Evolutionary conservation across 495 filamentous ascomycete species (phyloP).

Genomic region (Aspergillus steynii): DNA sequence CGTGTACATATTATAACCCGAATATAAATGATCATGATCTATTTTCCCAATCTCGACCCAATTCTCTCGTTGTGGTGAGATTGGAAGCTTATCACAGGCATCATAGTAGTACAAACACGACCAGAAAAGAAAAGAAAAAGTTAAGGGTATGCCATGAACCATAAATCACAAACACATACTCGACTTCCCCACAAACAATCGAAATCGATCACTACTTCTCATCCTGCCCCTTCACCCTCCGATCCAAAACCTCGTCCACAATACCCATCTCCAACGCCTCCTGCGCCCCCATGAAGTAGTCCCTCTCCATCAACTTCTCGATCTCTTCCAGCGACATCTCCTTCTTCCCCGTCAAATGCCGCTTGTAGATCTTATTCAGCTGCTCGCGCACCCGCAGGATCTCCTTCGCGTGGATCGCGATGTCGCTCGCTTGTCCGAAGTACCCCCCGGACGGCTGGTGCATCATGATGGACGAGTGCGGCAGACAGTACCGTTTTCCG

Average conservation of each 20-base stretch:
- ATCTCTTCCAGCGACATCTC: conserved; percentile 73
- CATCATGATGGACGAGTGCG: conserved; percentile 92
- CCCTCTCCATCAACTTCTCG: conserved; percentile 93
- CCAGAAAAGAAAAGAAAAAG: not conserved
- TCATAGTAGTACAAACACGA: conserved; percentile 17
- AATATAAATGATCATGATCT: conserved; percentile 2
- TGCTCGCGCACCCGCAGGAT: conserved; percentile 83
- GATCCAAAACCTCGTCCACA: conserved; percentile 81
- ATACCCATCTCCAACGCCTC: conserved; percentile 90
- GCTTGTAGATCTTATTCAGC: conserved; percentile 86
- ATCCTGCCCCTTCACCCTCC: conserved; percentile 42
- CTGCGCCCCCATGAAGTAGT: conserved; percentile 86
- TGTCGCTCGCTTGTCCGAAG: conserved; percentile 85
- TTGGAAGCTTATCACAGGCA: not conserved
- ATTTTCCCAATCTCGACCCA: not conserved
- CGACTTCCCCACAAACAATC: not conserved
- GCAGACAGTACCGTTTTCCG: conserved; percentile 85
- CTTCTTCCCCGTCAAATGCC: conserved; percentile 74
- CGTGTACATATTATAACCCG: conserved; percentile 10
- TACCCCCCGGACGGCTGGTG: conserved; percentile 95
- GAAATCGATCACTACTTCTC: conserved; percentile 21
- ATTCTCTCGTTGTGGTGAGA: conserved; percentile 6
- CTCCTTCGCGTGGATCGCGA: conserved; percentile 95
- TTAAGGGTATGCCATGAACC: conserved; percentile 10
- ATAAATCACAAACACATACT: not conserved